These are phyloP conservation scores for Moricandia arvensis DNA, from an alignment of 345 rosid genomes.

Conservation along the genomic window DNA sequence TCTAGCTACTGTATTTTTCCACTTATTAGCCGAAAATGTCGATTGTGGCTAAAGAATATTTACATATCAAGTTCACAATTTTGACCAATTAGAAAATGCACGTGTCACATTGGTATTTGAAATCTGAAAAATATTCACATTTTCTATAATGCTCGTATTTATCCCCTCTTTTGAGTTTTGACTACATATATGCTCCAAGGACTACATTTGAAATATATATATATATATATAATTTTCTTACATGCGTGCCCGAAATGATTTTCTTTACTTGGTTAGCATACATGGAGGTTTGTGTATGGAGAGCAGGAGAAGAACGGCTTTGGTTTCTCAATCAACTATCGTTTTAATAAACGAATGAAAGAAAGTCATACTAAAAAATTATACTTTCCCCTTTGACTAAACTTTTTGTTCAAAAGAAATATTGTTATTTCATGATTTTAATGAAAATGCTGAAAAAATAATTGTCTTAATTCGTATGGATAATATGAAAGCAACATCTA, in stretches of 20 bases:
- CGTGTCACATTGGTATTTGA: slow-evolving; percentile 2
- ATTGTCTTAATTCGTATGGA: neutral
- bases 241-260: slow-evolving; percentile 20
- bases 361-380: neutral
- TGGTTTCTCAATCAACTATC: slow-evolving; percentile 7
- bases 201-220: neutral
- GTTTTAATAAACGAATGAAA: neutral
- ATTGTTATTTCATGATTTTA: neutral
- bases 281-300: slow-evolving; percentile 6
- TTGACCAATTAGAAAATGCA: slow-evolving; percentile 18
- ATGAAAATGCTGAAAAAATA: neutral
- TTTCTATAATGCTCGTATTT: slow-evolving; percentile 7
- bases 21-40: neutral
- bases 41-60: slow-evolving; percentile 1
- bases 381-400: neutral
- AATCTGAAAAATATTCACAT: neutral
- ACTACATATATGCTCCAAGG: slow-evolving; percentile 1
- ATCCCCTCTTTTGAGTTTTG: slow-evolving; percentile 5
- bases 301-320: slow-evolving; percentile 14
- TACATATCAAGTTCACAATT: slow-evolving; percentile 10
- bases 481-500: neutral
- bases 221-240: neutral
- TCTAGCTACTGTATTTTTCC: neutral
- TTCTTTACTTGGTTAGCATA: neutral
- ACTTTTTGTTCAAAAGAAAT: neutral